Conservation (phyloP, 2,329 filamentous ascomycete genomes). For the Cladosporium sp. region DNA sequence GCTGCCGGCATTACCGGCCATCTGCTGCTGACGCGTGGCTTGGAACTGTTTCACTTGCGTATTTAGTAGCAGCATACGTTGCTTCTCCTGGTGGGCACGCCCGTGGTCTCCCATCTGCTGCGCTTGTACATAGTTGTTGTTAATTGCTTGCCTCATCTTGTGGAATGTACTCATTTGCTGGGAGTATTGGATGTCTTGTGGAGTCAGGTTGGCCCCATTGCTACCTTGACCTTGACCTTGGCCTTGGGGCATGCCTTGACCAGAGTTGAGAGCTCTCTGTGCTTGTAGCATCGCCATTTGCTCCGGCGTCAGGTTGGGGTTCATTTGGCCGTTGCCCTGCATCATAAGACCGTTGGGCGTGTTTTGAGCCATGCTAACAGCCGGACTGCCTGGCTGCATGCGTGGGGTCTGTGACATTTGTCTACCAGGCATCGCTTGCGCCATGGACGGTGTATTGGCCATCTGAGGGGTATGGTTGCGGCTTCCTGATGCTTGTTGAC, state of each 20-base stretch:
- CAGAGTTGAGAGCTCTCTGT: conserved; percentile 13
- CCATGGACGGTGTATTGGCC: conserved; percentile 36
- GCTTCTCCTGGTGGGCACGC: background rate
- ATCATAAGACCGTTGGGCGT: conserved; percentile 26
- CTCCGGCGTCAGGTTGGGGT: conserved; percentile 27
- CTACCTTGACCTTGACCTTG: conserved; percentile 2
- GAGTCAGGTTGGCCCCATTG: conserved; percentile 9
- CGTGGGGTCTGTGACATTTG: conserved; percentile 36
- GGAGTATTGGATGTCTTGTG: conserved; percentile 11
- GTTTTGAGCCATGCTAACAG: conserved; percentile 23
- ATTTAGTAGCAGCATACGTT: background rate
- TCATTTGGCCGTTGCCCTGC: conserved; percentile 23
- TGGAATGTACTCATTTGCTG: conserved; percentile 8
- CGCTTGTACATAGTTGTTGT: background rate
- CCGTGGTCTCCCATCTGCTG: background rate
- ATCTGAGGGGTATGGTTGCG: conserved; percentile 36
- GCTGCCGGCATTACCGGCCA: conserved; percentile 5
- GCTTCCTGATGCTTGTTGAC: conserved; percentile 34
- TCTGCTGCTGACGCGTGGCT: conserved; percentile 12
- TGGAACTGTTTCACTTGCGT: conserved; percentile 1
- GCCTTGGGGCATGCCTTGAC: conserved; percentile 8
- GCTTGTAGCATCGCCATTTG: conserved; percentile 31
- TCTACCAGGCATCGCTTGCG: conserved; percentile 29
- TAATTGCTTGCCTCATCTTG: background rate
- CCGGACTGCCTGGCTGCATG: conserved; percentile 32